phyloP scores from a whole-genome alignment of 148 eudicot genomes.

The Camellia granthamiana region DNA sequence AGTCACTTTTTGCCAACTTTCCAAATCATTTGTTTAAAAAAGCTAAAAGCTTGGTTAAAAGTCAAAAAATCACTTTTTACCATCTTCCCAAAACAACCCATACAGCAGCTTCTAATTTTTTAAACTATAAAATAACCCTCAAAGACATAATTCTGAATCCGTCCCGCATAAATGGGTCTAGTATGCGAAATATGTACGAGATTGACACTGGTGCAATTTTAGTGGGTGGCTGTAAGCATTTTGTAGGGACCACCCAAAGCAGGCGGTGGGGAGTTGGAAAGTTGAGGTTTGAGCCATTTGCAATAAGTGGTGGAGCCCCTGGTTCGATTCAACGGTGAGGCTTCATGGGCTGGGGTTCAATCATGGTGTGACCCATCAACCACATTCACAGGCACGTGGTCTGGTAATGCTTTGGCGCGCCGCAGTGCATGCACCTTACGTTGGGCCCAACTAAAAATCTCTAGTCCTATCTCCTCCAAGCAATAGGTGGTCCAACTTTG shows the following conservation, averaged over 20 bases:
- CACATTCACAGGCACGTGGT: background rate
- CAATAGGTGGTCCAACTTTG: background rate
- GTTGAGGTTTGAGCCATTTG: constrained; percentile 1
- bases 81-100: too few species aligned
- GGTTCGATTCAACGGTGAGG: constrained; percentile 9
- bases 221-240: background rate
- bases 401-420: background rate
- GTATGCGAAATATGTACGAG: background rate
- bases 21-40: too few species aligned
- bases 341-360: background rate
- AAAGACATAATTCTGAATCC: too few species aligned
- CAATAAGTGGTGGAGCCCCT: constrained; percentile 15
- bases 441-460: background rate
- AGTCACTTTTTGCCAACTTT: too few species aligned
- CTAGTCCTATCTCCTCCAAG: background rate
- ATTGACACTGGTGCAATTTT: background rate
- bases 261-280: too few species aligned
- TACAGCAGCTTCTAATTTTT: too few species aligned
- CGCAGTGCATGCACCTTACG: background rate
- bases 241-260: background rate
- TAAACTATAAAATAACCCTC: too few species aligned
- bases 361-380: background rate
- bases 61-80: too few species aligned
- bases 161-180: too few species aligned
- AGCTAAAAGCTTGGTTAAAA: too few species aligned